Base-by-base conservation (phyloP, 192 early-diverging fungal species). In the Dispira simplex region DNA sequence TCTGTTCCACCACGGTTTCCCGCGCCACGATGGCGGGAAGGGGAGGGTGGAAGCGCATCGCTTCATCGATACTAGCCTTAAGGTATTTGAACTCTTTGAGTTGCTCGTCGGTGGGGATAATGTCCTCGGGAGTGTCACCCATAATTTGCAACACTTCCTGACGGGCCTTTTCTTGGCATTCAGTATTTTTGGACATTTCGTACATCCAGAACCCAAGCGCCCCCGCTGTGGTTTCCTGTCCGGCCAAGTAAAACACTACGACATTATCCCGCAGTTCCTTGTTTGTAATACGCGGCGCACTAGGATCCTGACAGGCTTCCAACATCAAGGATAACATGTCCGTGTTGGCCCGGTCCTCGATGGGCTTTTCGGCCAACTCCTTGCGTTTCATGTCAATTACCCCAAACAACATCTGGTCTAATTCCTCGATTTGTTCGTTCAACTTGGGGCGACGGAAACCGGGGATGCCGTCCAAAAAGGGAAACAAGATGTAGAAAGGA, bases 221-320 rank as follows among this genome's bases (percentile, higher is more conserved):
- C 58, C 73, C 77, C 26, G 81, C 77, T 4, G 78, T 83, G 25
- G 78, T 83, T 62, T 83, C 80, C 46, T 80, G 75, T 48, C 79
- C 80, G 16, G 77, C 80, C 32, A 78, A 66, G 28, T 80, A 82
- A 65, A 82, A 82, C 51, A 77, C 68, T 4, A 70, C 67, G 26
- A 76, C 66, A 46, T 82, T 75, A 70, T 76, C 71, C 45, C 73
- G 73, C 25, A 78, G 65, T 65, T 76, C 72, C 66, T 76, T 66
- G 16, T 67, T 62, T 66, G 71, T 54, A 12, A 62, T 49, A 44
- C 23, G 46, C 3, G 53, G 44, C 25, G 43, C 23, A 16, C 70
- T 73, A 43, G 72, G 70, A 45, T 72, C 63, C 44, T 72, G 72
- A 64, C 75, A 70, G 6, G 77, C 75, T 65, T 83, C 77, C 11